Base-by-base conservation (phyloP, 495 filamentous ascomycete species). In the Penicillium cataractarum region DNA sequence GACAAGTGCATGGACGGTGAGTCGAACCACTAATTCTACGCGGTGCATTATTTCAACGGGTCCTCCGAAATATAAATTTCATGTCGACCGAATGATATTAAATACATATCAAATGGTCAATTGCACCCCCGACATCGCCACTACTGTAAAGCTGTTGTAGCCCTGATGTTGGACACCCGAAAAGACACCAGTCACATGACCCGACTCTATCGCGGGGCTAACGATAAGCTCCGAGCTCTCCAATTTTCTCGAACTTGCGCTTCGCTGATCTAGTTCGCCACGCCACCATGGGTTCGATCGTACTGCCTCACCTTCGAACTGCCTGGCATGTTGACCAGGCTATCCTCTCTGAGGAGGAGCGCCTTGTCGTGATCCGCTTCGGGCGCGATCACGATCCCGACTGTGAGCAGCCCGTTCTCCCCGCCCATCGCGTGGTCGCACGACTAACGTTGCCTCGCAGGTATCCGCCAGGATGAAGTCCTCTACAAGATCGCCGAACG, bases 271-370 rank as follows among this genome's bases (percentile, higher is more conserved):
- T 13, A 29, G 9, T n/a, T 21, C 48, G 50, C n/a, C 22, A 63
- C 32, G 19, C 42, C 57, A 80, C 39, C 57, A 96, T 95, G 90
- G 92, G 93, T 71, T 97, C 92, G 57, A 90, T 98, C 57, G 91
- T 97, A 15, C 85, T 99, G 15, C 95, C 95, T 21, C 95, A 99
- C 77, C 84, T 99, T 35, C 84, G 86, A 58, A 96, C 91, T 13
- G 95, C 92, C 65, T 98, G 95, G 94, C 93, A 97, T 68, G 92
- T 97, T 61, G 93, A 97, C 79, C 93, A 97, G 78, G 91, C 91
- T 51, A 96, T 96, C 68, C 86, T 95, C 65, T 89, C 87, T 15
- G 95, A 99, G 76, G 93, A 97, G 66, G 95, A 98, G 66, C 89
- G 95, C 33, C 86, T 99, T 4, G 95, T 98, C n/a, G 90, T 97